Evolutionary conservation across 768 basidiomycete species (phyloP), one percentile per base, ranked within the genome.

Genomic region (Suillus decipiens): DNA sequence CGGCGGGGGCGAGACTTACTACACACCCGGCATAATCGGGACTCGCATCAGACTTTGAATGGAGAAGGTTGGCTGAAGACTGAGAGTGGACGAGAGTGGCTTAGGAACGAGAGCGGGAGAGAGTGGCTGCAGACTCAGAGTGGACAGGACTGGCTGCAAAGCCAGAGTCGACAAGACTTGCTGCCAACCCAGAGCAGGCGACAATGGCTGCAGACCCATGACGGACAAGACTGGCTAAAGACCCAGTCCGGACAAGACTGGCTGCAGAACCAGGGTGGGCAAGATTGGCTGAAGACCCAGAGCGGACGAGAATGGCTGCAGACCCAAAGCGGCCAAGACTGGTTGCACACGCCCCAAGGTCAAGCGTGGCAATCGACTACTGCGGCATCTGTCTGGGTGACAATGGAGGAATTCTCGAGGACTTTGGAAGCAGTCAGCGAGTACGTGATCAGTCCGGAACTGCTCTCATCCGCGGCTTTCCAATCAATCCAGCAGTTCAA

Each of bases 331-430:
- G 28, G 28, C 1, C 28, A 17, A 31, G 15, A 51, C 15, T 51
- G 50, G 50, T 28, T 31, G 15, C 17, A 51, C 28, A 51, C 28
- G 28, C 50, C 50, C 15, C 15, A 31, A 4, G 50, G 50, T 31
- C 50, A 31, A 51, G 50, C 50, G 1, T 51, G 50, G 50, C 50
- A 51, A 28, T 51, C 50, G 9, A 51, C 50, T 51, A 15, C 50
- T 10, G 50, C 28, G 3, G 50, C 50, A 9, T 51, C 50, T 51
- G 50, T 51, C 17, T 51, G 50, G 50, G 50, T 51, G 1, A 31
- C 50, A 19, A 17, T 51, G 50, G 50, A 51, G 28, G 50, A 51
- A 19, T 51, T 51, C 50, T 31, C 17, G 28, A 51, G 50, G 28
- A 31, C 50, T 17, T 51, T 31, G 17, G 28, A 51, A 28, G 50